Conservation (phyloP, 768 basidiomycete species). For the Leccinellum luteum region DNA sequence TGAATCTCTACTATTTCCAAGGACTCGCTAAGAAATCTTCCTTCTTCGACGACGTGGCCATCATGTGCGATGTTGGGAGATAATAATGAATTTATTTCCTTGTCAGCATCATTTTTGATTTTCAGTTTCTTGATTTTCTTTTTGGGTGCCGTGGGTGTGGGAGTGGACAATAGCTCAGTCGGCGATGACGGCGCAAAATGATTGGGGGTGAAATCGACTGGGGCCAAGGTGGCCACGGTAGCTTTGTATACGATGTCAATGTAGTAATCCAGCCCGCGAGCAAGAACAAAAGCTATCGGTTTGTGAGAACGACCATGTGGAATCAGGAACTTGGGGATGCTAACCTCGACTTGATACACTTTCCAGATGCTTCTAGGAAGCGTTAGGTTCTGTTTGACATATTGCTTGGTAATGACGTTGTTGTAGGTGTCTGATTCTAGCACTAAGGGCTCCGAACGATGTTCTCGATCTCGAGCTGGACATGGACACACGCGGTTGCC, state of each 20-base stretch:
- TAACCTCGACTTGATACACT: too few species aligned
- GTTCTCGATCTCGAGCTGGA: conserved; percentile 63
- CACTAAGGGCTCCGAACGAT: conserved; percentile 40
- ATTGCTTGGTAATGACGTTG: too few species aligned
- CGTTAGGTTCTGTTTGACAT: too few species aligned
- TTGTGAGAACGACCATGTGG: background rate
- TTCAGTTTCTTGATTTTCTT: conserved; percentile 40
- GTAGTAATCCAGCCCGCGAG: conserved; percentile 96
- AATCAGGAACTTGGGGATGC: background rate
- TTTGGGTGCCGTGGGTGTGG: conserved; percentile 28
- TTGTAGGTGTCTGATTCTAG: background rate
- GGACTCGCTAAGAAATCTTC: too few species aligned
- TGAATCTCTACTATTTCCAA: too few species aligned
- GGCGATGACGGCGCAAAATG: conserved; percentile 39
- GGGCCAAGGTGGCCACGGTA: conserved; percentile 88
- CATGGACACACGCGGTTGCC: conserved; percentile 62
- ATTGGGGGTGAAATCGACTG: conserved; percentile 67
- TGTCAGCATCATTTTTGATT: conserved; percentile 41
- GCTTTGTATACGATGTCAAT: conserved; percentile 99
- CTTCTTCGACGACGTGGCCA: too few species aligned
- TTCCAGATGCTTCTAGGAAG: too few species aligned
- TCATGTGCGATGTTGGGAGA: too few species aligned
- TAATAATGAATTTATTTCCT: conserved; percentile 62
- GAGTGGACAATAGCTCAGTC: conserved; percentile 21
- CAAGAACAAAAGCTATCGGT: conserved; percentile 84